Base-by-base conservation (phyloP, 345 rosid species). In the Rhodamnia argentea region DNA sequence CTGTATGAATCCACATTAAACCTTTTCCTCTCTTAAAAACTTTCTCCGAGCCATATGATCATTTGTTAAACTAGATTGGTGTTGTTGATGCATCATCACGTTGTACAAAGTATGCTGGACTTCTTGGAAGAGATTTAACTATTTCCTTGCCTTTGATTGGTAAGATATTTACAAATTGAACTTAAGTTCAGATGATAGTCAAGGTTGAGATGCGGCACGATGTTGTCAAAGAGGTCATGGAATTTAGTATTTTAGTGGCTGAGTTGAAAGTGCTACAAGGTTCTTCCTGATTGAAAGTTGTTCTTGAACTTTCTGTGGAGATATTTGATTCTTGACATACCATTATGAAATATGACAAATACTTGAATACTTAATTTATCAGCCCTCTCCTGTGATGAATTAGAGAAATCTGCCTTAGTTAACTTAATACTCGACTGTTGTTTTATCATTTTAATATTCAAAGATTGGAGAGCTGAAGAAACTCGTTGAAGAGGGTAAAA, bases 401-500 rank as follows among this genome's bases (percentile, higher is more conserved):
- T 70, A 37, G 78, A 37, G 44, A 64, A 64, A 16, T 64, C 24
- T 18, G 23, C 24, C 58, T 9, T 26, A 1, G 10, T 55, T 70
- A 64, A 64, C 44, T 70, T 4, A 18, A 2, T 70, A 12, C 3
- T 60, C 23, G 52, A 53, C 16, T 24, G 27, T 37, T 53, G 22
- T 54, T 13, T 83, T 82, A 16, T 13, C 37, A 27, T 64, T 37
- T 51, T 26, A 52, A 40, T 58, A 16, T 64, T 74, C 18, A 53
- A 50, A 90, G 94, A 85, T 89, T 50, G 94, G 96, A n/a, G 95
- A 93, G 83, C 83, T 96, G 60, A 94, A 95, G 93, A 96, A 93
- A 82, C 92, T 96, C 1, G 94, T 94, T 10, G 95, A 92, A 87
- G 96, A 93, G 85, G 96, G 98, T 42, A 94, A 96, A 85, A 89